A percentile compares a stretch with the other conserved stretches of the same genome.
Conservation (phyloP, 495 filamentous ascomycete genomes). For the Neurospora terricola region DNA sequence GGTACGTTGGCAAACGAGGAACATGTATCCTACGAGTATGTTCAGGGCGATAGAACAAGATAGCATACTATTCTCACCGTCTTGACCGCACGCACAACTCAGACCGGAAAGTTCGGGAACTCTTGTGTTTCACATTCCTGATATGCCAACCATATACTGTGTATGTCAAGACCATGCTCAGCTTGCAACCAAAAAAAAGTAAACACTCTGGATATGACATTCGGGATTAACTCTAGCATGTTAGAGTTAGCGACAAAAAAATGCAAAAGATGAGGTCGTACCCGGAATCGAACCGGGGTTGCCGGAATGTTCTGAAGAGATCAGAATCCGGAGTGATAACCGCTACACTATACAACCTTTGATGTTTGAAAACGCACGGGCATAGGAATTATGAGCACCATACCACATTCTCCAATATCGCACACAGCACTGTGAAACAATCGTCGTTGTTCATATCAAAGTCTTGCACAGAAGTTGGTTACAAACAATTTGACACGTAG, state of each 20-base stretch:
- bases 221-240: not conserved
- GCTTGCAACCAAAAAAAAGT: not conserved
- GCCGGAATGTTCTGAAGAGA: constrained; percentile 9
- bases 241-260: not conserved
- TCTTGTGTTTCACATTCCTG: not conserved
- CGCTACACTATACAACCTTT: not conserved
- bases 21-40: not conserved
- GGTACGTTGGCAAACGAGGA: not conserved
- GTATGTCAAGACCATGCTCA: not conserved
- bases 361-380: not conserved
- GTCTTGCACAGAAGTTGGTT: not conserved
- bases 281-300: constrained; percentile 27
- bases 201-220: not conserved
- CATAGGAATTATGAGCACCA: not conserved
- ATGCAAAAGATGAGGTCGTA: constrained; percentile 12
- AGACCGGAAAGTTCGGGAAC: not conserved
- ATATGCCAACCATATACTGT: not conserved
- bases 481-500: not conserved
- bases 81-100: not conserved
- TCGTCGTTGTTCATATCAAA: not conserved
- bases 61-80: not conserved
- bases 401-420: not conserved
- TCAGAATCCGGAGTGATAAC: not conserved
- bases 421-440: not conserved
- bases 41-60: not conserved